Base-by-base conservation (phyloP, 306 rosid genomes). In the Lupinus albus region DNA sequence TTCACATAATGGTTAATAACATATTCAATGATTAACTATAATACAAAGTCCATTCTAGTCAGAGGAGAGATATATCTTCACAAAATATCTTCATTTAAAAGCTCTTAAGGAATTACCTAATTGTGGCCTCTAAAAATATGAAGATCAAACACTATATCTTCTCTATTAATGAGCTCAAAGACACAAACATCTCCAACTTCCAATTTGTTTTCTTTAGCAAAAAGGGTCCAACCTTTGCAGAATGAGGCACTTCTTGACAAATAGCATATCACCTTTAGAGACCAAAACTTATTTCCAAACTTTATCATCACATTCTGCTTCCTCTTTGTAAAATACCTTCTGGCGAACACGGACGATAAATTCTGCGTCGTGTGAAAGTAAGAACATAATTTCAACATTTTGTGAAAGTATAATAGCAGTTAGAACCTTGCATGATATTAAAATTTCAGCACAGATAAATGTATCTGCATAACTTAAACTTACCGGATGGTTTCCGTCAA, bases 101-200 rank as follows among this genome's bases (percentile, higher is more conserved):
- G 65, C 48, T 36, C n/a, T 44, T 11, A 6, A 6, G 28, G 1
- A 9, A 20, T 5, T 44, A 1, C 15, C 14, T 44, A 12, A 38
- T 5, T 59, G 47, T 39, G 20, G 15, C 58, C n/a, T 68, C 42
- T 68, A 11, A 39, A 76, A 42, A 75, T 42, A 51, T 28, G 63
- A 60, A 57, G 58, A 15, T 18, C 2, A 4, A 76, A 20, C 42
- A 61, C 59, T 21, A 0, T 10, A 10, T 61, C 44, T 16, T 61
- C 59, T 1, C 13, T 61, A 3, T 68, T 17, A 30, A 68, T 76
- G 58, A 76, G 64, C 57, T 59, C 75, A 68, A 68, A 76, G 11
- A 68, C 4, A 44, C 80, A 76, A 28, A 50, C 15, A 13, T 76
- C 75, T 49, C 80, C 75, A 59, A 2, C 50, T 60, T 38, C 3